Percentiles rank a stretch among this genome's conserved stretches.
These are phyloP conservation scores for Uncinocarpus reesii DNA, from an alignment of 2,329 filamentous ascomycete species.

Conservation along the genomic window DNA sequence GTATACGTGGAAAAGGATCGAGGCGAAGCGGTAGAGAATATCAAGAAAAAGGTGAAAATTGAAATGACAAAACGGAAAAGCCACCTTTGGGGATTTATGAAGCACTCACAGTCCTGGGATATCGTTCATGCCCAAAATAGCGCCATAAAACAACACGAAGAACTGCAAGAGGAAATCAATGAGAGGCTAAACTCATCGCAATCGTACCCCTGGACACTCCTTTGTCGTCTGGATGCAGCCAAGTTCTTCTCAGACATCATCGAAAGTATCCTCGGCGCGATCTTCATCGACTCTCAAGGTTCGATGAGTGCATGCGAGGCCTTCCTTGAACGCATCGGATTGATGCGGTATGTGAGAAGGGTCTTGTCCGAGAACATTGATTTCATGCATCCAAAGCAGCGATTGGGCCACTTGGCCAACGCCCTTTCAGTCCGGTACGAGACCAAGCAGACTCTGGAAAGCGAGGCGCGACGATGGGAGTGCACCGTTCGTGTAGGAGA, in stretches of 20 bases:
- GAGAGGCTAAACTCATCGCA: constrained; percentile 41
- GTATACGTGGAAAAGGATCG: constrained; percentile 22
- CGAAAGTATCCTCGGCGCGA: constrained; percentile 67
- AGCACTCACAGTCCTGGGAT: constrained; percentile 41
- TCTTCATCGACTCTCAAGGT: constrained; percentile 68
- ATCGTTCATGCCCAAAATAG: constrained; percentile 41
- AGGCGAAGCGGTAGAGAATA: constrained; percentile 12
- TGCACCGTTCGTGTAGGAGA: constrained; percentile 46
- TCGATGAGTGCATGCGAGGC: constrained; percentile 48
- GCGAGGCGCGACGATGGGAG: constrained; percentile 14
- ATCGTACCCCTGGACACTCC: constrained; percentile 65
- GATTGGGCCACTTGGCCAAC: constrained; percentile 51
- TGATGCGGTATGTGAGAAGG: constrained; percentile 53
- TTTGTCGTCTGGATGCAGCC: constrained; percentile 54
- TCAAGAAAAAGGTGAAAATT: constrained; percentile 18
- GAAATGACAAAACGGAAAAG: constrained; percentile 27
- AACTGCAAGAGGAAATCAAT: constrained; percentile 42
- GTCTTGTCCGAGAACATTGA: constrained; percentile 50
- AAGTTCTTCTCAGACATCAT: constrained; percentile 81
- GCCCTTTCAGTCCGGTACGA: constrained; percentile 46
- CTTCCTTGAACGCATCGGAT: constrained; percentile 54
- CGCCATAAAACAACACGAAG: constrained; percentile 39
- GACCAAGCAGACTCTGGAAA: constrained; percentile 17
- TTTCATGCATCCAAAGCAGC: constrained; percentile 54
- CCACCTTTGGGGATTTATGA: constrained; percentile 61